A percentile compares a stretch with the other conserved stretches of the same genome.
Evolutionary conservation across 225 moss, liverwort and hornwort species (phyloP).

Genomic region (Rhytidiadelphus loreus): DNA sequence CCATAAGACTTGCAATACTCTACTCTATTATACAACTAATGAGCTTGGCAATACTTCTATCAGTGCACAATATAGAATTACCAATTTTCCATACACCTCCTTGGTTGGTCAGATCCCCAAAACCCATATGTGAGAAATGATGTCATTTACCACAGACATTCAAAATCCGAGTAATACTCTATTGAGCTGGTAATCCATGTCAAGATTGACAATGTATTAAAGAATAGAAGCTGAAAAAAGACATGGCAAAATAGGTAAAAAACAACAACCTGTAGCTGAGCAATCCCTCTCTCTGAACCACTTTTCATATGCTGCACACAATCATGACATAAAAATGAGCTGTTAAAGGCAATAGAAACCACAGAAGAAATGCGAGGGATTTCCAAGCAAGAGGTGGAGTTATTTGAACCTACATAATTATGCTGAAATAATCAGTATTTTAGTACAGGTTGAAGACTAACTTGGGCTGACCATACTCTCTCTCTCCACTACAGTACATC

Average conservation of each 20-base stretch:
- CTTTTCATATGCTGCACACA: neutral
- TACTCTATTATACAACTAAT: no score
- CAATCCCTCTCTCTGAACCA: neutral
- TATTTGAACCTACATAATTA: neutral
- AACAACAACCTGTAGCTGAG: no score
- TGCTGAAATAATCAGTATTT: neutral
- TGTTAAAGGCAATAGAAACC: neutral
- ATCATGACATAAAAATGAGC: neutral
- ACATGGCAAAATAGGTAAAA: neutral
- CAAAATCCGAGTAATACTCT: neutral
- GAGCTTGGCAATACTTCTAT: neutral
- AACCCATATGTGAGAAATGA: neutral
- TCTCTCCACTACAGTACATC: neutral
- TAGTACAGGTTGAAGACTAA: neutral
- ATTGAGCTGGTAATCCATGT: neutral
- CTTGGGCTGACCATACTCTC: neutral
- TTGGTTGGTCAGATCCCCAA: neutral
- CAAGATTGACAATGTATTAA: neutral
- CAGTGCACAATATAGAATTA: neutral
- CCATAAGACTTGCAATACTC: no score
- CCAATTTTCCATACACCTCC: neutral
- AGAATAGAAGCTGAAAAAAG: neutral
- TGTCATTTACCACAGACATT: neutral
- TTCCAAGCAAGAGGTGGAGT: neutral
- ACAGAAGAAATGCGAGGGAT: neutral